These are phyloP conservation scores for Penicillium cinerascens DNA, from an alignment of 495 filamentous ascomycete genomes.

Conservation along the genomic window DNA sequence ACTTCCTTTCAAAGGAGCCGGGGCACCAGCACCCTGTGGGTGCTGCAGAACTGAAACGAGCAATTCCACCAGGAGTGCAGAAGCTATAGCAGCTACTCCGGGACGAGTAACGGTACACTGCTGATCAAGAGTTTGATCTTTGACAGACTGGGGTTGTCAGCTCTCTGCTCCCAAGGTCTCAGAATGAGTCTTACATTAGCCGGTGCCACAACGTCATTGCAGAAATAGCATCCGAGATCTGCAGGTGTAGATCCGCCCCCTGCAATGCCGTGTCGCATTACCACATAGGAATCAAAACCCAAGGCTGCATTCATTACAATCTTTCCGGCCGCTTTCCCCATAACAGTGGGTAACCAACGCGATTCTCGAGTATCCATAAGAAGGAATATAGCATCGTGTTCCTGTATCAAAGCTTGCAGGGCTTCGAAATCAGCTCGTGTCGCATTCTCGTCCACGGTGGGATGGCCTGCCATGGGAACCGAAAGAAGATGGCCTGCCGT, in stretches of 20 bases:
- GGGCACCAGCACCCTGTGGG: slow-evolving; percentile 55
- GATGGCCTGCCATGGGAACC: slow-evolving; percentile 94
- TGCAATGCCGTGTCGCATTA: slow-evolving; percentile 85
- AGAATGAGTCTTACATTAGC: slow-evolving; percentile 67
- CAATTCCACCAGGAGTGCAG: slow-evolving; percentile 86
- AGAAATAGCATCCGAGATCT: slow-evolving; percentile 94
- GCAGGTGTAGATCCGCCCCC: slow-evolving; percentile 28
- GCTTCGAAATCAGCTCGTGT: slow-evolving; percentile 70
- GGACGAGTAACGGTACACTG: slow-evolving; percentile 97
- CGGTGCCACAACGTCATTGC: slow-evolving; percentile 94
- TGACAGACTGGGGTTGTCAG: slow-evolving; percentile 61
- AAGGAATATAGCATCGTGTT: slow-evolving; percentile 90
- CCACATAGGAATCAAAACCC: slow-evolving; percentile 94
- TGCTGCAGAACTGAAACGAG: slow-evolving; percentile 87
- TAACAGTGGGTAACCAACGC: slow-evolving; percentile 94
- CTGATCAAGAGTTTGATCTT: slow-evolving; percentile 91
- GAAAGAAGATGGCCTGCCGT: slow-evolving; percentile 71
- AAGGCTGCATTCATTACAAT: slow-evolving; percentile 95
- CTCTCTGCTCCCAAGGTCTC: neutral
- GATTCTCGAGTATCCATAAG: slow-evolving; percentile 96
- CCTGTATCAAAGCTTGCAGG: slow-evolving; percentile 70
- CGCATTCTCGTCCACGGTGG: slow-evolving; percentile 64
- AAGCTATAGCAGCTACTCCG: slow-evolving; percentile 87
- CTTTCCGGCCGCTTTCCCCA: slow-evolving; percentile 90
- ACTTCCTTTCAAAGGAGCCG: slow-evolving; percentile 52